phyloP scores from a whole-genome alignment of 1,284 basidiomycete genomes.

The Ganoderma multipileum region DNA sequence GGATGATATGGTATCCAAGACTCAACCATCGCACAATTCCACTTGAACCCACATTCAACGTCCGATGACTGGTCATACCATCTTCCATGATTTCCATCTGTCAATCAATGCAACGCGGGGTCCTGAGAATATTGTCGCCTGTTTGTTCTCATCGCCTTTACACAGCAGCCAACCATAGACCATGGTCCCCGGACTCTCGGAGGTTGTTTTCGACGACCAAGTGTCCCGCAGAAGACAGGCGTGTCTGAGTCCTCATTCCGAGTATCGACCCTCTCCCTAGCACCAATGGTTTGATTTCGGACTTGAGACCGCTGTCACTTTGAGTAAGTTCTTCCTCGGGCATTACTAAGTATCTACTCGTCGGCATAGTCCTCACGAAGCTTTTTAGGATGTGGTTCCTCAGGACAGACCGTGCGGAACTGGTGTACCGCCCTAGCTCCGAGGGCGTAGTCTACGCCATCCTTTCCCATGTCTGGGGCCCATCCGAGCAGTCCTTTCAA shows the following conservation, averaged over 20 bases:
- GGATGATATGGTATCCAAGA: too few relatives aligned
- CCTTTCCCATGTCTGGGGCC: conserved; percentile 16
- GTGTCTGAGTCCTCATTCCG: background rate
- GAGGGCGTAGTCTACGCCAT: conserved; percentile 12
- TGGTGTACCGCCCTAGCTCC: conserved; percentile 4
- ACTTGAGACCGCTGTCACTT: background rate
- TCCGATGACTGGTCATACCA: background rate
- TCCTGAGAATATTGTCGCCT: background rate
- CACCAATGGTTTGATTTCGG: background rate
- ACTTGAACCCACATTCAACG: too few relatives aligned
- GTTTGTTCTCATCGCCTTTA: conserved; percentile 3
- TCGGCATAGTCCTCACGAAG: background rate
- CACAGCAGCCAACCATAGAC: background rate
- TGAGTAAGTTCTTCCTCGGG: background rate
- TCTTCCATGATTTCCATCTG: background rate
- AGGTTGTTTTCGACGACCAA: background rate
- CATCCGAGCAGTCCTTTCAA: conserved; percentile 16
- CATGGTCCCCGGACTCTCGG: background rate
- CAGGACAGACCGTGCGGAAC: conserved; percentile 16
- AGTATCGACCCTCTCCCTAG: background rate
- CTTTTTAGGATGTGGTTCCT: conserved; percentile 13
- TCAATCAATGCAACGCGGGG: background rate
- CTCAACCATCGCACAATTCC: too few relatives aligned
- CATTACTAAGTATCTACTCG: background rate
- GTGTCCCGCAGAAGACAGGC: background rate